A percentile compares a stretch with the other conserved stretches of the same genome.
Evolutionary conservation across 495 filamentous ascomycete species (phyloP).

Genomic region (Podospora anserina): DNA sequence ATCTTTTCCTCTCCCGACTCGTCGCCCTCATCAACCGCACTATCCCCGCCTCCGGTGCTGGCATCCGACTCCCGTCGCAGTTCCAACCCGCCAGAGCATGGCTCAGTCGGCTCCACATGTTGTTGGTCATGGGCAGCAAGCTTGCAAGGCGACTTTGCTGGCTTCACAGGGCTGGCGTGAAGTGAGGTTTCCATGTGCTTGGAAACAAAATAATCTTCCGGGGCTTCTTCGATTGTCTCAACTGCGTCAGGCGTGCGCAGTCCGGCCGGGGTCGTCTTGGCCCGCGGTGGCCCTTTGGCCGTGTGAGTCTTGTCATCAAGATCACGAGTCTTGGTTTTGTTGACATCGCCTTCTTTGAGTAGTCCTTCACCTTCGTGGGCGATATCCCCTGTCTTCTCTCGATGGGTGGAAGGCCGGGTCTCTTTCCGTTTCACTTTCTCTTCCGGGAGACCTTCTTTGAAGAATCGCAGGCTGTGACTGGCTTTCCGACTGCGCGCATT

Average conservation of each 20-base stretch:
- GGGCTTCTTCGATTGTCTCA: conserved; percentile 16
- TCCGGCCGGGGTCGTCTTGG: conserved; percentile 14
- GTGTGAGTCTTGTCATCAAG: conserved; percentile 13
- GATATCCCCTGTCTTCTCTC: conserved; percentile 26
- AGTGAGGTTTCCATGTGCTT: conserved; percentile 9
- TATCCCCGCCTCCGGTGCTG: conserved; percentile 38
- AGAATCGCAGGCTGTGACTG: conserved; percentile 86
- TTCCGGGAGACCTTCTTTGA: conserved; percentile 79
- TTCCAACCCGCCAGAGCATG: conserved; percentile 17
- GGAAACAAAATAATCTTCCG: conserved; percentile 23
- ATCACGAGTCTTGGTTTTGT: not conserved
- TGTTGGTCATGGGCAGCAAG: conserved; percentile 10
- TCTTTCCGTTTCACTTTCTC: conserved; percentile 48
- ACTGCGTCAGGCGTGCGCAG: conserved; percentile 20
- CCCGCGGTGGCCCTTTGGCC: conserved; percentile 11
- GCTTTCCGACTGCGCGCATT: conserved; percentile 88
- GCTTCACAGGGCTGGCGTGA: conserved; percentile 9
- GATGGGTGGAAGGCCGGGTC: conserved; percentile 29
- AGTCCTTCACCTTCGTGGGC: conserved; percentile 15
- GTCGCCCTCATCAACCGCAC: conserved; percentile 61
- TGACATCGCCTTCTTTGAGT: conserved; percentile 3
- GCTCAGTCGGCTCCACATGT: conserved; percentile 9
- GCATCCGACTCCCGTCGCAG: conserved; percentile 30
- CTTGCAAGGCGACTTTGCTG: conserved; percentile 7
- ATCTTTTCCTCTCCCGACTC: conserved; percentile 92